Percentiles rank a stretch among this genome's conserved stretches.
Evolutionary conservation across 192 early-diverging fungal genomes (phyloP).

Genomic region (Rhizophlyctis rosea): DNA sequence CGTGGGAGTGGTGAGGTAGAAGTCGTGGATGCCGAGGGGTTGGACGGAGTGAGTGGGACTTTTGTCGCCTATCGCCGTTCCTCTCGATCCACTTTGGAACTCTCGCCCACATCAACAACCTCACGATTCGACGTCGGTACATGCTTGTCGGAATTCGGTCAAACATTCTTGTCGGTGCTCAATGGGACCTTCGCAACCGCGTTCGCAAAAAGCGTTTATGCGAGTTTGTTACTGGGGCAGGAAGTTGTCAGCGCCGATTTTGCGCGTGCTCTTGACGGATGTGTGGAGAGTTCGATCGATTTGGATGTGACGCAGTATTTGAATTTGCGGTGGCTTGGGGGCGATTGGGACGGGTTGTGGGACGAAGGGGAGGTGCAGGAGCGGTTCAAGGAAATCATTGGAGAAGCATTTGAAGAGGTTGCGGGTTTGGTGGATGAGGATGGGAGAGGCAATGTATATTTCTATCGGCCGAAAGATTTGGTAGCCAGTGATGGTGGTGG

Average conservation of each 20-base stretch:
- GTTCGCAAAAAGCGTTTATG: slow-evolving; percentile 38
- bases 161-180: slow-evolving; percentile 1
- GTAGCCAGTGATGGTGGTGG: too few species aligned
- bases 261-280: slow-evolving; percentile 24
- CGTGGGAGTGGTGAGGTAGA: too few species aligned
- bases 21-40: too few species aligned
- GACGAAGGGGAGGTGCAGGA: slow-evolving; percentile 17
- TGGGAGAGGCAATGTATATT: slow-evolving; percentile 61
- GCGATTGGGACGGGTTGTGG: not conserved
- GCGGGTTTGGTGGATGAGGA: slow-evolving; percentile 24
- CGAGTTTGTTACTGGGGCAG: slow-evolving; percentile 33
- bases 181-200: slow-evolving; percentile 24
- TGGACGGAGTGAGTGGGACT: too few species aligned
- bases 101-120: not conserved
- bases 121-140: not conserved
- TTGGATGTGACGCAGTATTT: slow-evolving; percentile 42
- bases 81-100: slow-evolving; percentile 12
- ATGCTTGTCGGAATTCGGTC: slow-evolving; percentile 9
- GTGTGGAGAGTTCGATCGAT: slow-evolving; percentile 29
- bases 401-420: slow-evolving; percentile 61
- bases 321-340: slow-evolving; percentile 24
- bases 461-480: slow-evolving; percentile 48
- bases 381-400: slow-evolving; percentile 52
- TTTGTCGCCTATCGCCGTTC: slow-evolving; percentile 2
- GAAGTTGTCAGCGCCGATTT: slow-evolving; percentile 25